phyloP scores from a whole-genome alignment of 805 yeast species.

The Barnettozyma sp. region DNA sequence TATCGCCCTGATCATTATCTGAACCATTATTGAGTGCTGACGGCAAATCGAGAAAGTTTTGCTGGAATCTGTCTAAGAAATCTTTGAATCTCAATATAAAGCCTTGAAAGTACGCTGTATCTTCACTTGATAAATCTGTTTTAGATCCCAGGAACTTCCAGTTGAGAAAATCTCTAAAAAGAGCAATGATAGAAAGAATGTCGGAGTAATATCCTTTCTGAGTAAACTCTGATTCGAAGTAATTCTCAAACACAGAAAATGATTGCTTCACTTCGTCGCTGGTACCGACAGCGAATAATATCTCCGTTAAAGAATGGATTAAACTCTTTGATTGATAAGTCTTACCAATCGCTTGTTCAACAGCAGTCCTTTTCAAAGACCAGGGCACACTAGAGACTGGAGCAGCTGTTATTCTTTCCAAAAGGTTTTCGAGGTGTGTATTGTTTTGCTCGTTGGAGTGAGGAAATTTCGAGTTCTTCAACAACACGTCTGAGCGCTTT shows the following conservation, averaged over 20 bases:
- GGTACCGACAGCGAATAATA: constrained; percentile 21
- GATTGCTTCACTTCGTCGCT: constrained; percentile 25
- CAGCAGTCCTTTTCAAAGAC: constrained; percentile 12
- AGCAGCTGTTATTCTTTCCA: constrained; percentile 22
- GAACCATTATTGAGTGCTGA: too few relatives aligned
- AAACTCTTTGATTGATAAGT: constrained; percentile 40
- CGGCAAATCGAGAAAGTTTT: too few relatives aligned
- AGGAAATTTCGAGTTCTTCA: constrained; percentile 35
- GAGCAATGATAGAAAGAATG: constrained; percentile 26
- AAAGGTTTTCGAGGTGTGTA: constrained; percentile 27
- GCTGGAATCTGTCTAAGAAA: constrained; percentile 7
- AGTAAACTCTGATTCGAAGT: constrained; percentile 33
- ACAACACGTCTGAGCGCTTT: constrained; percentile 11
- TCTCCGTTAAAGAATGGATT: constrained; percentile 30
- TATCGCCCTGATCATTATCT: too few relatives aligned
- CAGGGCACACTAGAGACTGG: constrained; percentile 17
- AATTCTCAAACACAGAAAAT: constrained; percentile 37
- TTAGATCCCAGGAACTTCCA: constrained; percentile 2
- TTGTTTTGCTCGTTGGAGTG: constrained; percentile 33
- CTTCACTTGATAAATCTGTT: constrained; percentile 6
- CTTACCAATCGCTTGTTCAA: constrained; percentile 32
- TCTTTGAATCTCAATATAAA: constrained; percentile 1
- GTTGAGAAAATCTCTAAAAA: constrained; percentile 11
- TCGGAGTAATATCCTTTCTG: constrained; percentile 32
- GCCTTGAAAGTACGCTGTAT: constrained; percentile 11